These are phyloP conservation scores for Lactuca sativa DNA, from an alignment of 129 eudicot species.

Conservation along the genomic window DNA sequence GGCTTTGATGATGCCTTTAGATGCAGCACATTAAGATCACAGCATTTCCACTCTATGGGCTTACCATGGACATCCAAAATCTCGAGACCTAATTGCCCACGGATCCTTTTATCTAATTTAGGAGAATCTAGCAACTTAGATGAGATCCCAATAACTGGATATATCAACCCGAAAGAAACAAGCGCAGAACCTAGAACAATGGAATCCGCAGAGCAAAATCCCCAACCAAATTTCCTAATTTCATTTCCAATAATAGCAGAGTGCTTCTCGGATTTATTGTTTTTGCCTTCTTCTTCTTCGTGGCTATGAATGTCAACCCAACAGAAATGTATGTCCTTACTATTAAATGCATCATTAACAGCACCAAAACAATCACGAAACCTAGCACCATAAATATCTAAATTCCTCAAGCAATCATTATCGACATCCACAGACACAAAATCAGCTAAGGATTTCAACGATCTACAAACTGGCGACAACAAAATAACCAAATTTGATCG, in stretches of 20 bases:
- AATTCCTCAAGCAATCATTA: conserved; percentile 19
- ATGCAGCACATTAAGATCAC: conserved; percentile 71
- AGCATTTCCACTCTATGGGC: conserved; percentile 67
- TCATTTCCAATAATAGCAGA: conserved; percentile 32
- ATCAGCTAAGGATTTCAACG: conserved; percentile 39
- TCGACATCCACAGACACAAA: conserved; percentile 44
- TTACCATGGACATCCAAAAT: conserved; percentile 71
- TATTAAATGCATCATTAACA: conserved; percentile 46
- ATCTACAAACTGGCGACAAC: conserved; percentile 59
- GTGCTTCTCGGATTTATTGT: conserved; percentile 22
- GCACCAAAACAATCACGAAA: conserved; percentile 43
- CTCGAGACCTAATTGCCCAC: conserved; percentile 59
- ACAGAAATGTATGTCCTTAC: conserved; percentile 69
- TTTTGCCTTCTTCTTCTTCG: conserved; percentile 7
- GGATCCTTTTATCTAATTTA: conserved; percentile 16
- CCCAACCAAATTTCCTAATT: conserved; percentile 68
- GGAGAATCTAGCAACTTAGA: conserved; percentile 23
- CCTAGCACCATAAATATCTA: conserved; percentile 19
- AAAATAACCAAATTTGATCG: conserved; percentile 69
- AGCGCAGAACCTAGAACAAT: conserved; percentile 79
- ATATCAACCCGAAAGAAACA: conserved; percentile 68
- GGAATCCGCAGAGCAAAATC: conserved; percentile 61
- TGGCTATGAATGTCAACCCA: conserved; percentile 58
- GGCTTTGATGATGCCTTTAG: conserved; percentile 19
- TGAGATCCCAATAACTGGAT: conserved; percentile 60